Evolutionary conservation across 495 filamentous ascomycete species (phyloP).

Genomic region (Lophiotrema nucula): DNA sequence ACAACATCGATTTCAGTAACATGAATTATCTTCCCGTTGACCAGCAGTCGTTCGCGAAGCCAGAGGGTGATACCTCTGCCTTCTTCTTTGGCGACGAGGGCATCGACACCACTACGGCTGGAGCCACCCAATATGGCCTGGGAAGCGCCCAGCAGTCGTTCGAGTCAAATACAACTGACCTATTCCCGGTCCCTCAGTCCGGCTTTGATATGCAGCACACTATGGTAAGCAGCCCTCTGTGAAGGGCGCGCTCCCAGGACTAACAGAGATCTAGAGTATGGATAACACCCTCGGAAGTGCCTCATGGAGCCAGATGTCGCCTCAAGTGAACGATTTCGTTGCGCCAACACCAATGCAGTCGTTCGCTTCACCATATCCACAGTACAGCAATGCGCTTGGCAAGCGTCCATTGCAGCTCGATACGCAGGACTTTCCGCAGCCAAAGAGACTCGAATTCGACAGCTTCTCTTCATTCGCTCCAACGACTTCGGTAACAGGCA

Average conservation of each 20-base stretch:
- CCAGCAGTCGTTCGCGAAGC: slow-evolving; percentile 17
- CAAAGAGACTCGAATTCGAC: slow-evolving; percentile 10
- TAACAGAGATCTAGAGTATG: no score
- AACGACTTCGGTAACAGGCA: slow-evolving; percentile 12
- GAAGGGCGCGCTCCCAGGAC: no score
- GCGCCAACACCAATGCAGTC: neutral
- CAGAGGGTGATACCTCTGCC: slow-evolving; percentile 22
- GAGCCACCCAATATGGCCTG: neutral
- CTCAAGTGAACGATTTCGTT: slow-evolving; percentile 2
- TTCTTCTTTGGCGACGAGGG: slow-evolving; percentile 26
- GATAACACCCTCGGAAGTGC: slow-evolving; percentile 20
- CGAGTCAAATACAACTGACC: slow-evolving; percentile 5
- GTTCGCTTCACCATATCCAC: slow-evolving; percentile 12
- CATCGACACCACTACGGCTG: slow-evolving; percentile 18
- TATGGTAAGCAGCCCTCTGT: slow-evolving; percentile 21
- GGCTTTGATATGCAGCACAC: slow-evolving; percentile 15
- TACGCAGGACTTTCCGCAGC: slow-evolving; percentile 21
- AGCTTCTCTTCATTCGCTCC: slow-evolving; percentile 11
- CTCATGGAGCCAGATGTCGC: neutral
- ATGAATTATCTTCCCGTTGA: neutral
- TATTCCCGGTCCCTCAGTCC: neutral
- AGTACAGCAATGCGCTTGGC: neutral
- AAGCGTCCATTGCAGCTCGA: slow-evolving; percentile 23
- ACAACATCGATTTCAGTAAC: neutral
- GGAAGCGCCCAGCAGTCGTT: slow-evolving; percentile 15